Base-by-base conservation (phyloP, 192 early-diverging fungal species). In the Mycoemilia scoparia region DNA sequence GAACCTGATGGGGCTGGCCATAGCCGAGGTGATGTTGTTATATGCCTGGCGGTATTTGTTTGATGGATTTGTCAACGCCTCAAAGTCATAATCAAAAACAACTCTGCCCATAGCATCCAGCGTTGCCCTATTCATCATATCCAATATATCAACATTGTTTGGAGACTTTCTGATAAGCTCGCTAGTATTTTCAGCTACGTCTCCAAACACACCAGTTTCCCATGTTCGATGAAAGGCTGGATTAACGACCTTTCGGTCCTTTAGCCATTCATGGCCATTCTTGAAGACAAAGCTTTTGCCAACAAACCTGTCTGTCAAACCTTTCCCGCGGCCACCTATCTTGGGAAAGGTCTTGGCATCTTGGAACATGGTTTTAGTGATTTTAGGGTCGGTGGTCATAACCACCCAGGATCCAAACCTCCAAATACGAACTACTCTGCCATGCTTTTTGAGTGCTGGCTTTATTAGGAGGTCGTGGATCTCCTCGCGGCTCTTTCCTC, bases 51-150 rank as follows among this genome's bases (percentile, higher is more conserved):
- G 54, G 58, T 57, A 42, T 34, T 56, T 56, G 41, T 50, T 62
- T 16, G 60, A 45, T 0, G 58, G 49, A 22, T 61, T 43, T 20
- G 51, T 38, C 3, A 61, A 50, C 0, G 69, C 57, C 27, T 59
- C 38, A 41, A 75, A 72, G 39, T 71, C 55, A 20, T 54, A 66
- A 26, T 56, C 63, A 57, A 70, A 70, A 32, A 55, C 51, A 8
- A 64, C 62, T 8, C 52, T 52, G 12, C 69, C 69, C 32, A 74
- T 50, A 18, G 67, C 67, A 34, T 74, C 72, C 12, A 74, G 50
- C 7, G 72, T 65, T 27, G 63, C 46, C 16, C 67, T 43, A 29
- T 59, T 46, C 38, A 64, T 46, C 41, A 46, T 42, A 11, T 44
- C 37, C 39, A 51, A 31, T 1, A 46, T 41, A 23, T 66, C 63